Evolutionary conservation across 2,329 filamentous ascomycete species (phyloP), one percentile per base, ranked within the genome.

Genomic region (Rhytidhysteron rufulum): DNA sequence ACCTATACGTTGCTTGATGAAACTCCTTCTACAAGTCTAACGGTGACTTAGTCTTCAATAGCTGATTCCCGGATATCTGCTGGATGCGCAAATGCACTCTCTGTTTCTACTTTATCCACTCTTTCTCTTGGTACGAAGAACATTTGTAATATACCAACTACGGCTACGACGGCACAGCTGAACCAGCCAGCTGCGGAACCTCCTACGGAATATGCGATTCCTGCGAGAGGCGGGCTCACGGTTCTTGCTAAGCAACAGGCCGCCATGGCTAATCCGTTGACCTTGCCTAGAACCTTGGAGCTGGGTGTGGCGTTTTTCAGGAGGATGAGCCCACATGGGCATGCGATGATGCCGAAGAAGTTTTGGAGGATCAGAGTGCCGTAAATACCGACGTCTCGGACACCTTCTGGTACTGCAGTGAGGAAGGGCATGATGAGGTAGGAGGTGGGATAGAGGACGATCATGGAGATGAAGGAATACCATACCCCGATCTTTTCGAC

Each of bases 341-440:
- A 83, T 15, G 77, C 77, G 34, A 87, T 74, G 49, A 87, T 85
- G 11, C 80, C 80, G 45, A 80, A 79, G 41, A 85, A 71, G 42
- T 83, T 84, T 52, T 85, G 81, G 42, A 86, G 62, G 5, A 79
- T 67, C 20, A 87, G 68, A 18, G 80, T 79, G 10, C 73, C 58
- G 57, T 86, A 87, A 17, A 88, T 80, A 10, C 80, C 81, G 0
- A 73, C 59, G 22, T 79, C 78, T 13, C 82, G 59, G 21, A 78
- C 57, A 10, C 66, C 54, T 2, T 60, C 50, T 0, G 82, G 78
- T 1, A 86, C 60, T 4, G 79, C 74, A 0, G 76, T 75, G 34
- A 87, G 65, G 58, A 83, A 87, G 0, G 84, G 84, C 33, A 86
- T 78, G 22, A 86, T 73, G 44, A 86, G 69, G 61, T 86, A 87